These are phyloP conservation scores for Russula dissimulans DNA, from an alignment of 768 basidiomycete genomes.

Conservation along the genomic window DNA sequence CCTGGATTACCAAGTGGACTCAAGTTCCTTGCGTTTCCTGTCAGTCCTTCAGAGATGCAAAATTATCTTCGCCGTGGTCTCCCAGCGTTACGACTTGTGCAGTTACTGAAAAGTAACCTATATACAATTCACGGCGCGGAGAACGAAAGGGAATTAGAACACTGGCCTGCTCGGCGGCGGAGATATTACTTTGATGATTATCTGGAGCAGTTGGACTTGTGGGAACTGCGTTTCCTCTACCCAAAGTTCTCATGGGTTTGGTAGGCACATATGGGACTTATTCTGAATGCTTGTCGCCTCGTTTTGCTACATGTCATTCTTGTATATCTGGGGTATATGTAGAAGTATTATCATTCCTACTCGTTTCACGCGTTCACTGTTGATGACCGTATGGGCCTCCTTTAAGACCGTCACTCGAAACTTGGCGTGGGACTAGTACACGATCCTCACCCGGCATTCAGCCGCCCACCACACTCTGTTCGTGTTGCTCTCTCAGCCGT, in stretches of 20 bases:
- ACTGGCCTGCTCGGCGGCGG: conserved; percentile 3
- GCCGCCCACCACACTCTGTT: too few species aligned
- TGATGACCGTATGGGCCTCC: too few species aligned
- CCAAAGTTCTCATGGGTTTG: conserved; percentile 5
- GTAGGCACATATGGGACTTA: neutral
- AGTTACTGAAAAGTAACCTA: neutral
- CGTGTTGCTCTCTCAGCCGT: too few species aligned
- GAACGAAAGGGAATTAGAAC: conserved; percentile 2
- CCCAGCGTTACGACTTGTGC: conserved; percentile 6
- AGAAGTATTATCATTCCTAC: too few species aligned
- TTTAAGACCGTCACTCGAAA: too few species aligned
- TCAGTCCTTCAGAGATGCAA: neutral
- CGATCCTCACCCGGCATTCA: too few species aligned
- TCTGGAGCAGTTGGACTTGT: conserved; percentile 11
- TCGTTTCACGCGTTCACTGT: too few species aligned
- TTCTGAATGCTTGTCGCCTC: too few species aligned
- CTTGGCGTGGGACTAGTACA: too few species aligned
- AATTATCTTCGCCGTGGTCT: neutral
- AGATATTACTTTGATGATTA: conserved; percentile 13
- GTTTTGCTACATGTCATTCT: neutral
- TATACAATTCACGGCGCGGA: conserved; percentile 1
- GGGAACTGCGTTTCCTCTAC: conserved; percentile 3
- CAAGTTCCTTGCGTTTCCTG: conserved; percentile 23
- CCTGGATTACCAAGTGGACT: conserved; percentile 20
- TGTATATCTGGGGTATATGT: neutral